These are phyloP conservation scores for Penicillium polonicum DNA, from an alignment of 2,329 filamentous ascomycete species.

Conservation along the genomic window DNA sequence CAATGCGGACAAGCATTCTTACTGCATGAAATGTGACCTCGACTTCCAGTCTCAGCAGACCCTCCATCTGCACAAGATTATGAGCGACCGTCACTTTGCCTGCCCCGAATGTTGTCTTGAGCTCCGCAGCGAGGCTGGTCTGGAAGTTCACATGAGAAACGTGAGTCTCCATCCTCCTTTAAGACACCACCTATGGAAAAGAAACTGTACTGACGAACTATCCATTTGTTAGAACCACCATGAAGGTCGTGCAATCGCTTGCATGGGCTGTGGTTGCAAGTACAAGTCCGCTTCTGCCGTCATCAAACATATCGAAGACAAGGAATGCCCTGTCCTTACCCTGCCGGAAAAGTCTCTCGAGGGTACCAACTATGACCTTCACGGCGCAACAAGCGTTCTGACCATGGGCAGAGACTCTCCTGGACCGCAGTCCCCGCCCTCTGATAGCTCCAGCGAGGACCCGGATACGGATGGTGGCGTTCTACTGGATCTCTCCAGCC, in stretches of 20 bases:
- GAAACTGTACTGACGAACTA: background rate
- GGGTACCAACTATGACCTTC: background rate
- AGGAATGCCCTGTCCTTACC: conserved; percentile 49
- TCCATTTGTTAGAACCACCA: conserved; percentile 45
- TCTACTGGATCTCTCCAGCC: background rate
- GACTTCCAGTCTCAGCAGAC: conserved; percentile 49
- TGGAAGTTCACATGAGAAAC: conserved; percentile 52
- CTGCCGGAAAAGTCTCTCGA: conserved; percentile 40
- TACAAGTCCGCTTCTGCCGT: conserved; percentile 52
- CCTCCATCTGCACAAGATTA: conserved; percentile 51
- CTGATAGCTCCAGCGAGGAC: conserved; percentile 44
- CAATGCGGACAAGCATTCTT: conserved; percentile 39
- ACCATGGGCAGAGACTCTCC: background rate
- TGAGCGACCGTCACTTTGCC: conserved; percentile 49
- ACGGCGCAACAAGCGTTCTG: background rate
- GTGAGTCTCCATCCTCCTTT: conserved; percentile 35
- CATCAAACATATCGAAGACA: conserved; percentile 56
- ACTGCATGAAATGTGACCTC: conserved; percentile 44
- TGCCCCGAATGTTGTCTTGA: conserved; percentile 59
- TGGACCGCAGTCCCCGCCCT: too few relatives aligned
- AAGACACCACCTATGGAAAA: background rate
- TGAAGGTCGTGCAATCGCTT: conserved; percentile 51
- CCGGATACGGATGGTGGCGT: conserved; percentile 40
- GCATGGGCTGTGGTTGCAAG: conserved; percentile 46
- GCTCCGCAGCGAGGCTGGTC: conserved; percentile 54